These are phyloP conservation scores for Aspergillus puulaauensis DNA, from an alignment of 2,329 filamentous ascomycete species.

Conservation along the genomic window DNA sequence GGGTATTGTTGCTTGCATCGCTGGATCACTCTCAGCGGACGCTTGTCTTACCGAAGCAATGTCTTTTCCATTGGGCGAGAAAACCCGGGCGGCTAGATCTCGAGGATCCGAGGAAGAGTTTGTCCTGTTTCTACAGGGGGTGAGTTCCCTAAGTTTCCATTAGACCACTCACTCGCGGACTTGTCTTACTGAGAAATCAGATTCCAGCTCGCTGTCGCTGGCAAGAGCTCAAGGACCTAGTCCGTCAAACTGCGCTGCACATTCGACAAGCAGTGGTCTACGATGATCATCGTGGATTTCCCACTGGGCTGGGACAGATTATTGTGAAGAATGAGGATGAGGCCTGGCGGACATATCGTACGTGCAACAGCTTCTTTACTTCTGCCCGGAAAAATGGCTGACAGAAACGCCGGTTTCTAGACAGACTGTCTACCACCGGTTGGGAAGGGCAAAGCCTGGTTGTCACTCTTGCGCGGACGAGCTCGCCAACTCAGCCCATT, in stretches of 20 bases:
- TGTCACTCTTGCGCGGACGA: conserved; percentile 42
- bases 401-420: conserved; percentile 23
- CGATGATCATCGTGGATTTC: conserved; percentile 43
- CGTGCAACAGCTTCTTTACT: not conserved
- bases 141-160: conserved; percentile 22
- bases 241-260: conserved; percentile 44
- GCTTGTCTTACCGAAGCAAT: conserved; percentile 18
- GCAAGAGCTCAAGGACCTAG: conserved; percentile 47
- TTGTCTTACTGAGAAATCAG: conserved; percentile 25
- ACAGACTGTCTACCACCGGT: conserved; percentile 41
- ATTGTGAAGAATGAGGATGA: conserved; percentile 47
- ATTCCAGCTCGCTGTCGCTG: conserved; percentile 45
- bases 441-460: conserved; percentile 46
- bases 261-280: conserved; percentile 47
- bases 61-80: conserved; percentile 33
- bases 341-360: conserved; percentile 45
- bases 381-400: conserved; percentile 8
- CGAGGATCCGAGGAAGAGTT: conserved; percentile 43
- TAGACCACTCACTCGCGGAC: not conserved
- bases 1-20: not conserved
- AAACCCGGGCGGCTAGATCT: conserved; percentile 28
- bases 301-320: conserved; percentile 45
- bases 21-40: not conserved
- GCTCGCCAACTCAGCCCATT: conserved; percentile 41
- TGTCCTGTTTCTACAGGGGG: conserved; percentile 45